Base-by-base conservation (phyloP, 2,329 filamentous ascomycete species). In the Metarhizium brunneum region DNA sequence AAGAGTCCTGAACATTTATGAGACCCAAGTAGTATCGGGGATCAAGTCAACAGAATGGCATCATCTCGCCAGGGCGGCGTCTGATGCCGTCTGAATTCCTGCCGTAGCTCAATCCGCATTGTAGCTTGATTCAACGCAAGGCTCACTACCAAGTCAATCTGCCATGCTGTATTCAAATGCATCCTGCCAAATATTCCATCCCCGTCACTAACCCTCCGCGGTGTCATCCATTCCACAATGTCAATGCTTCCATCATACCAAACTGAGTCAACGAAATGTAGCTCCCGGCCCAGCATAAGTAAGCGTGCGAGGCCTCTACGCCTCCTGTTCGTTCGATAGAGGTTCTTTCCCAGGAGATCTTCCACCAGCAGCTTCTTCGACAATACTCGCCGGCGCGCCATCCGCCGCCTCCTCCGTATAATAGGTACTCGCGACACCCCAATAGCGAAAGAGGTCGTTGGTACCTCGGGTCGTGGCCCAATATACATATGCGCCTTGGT, bases 381-480 rank as follows among this genome's bases (percentile, higher is more conserved):
- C 45, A 48, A 48, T 4, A 48, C 13, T 11, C 20, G 20, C 45
- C n/a, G 11, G 6, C 45, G 30, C 45, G 14, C 3, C 45, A 13
- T 14, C 45, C 25, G 25, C 20, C 20, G 8, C 45, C 25, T 30
- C 45, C 25, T 48, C 45, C 42, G 6, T 13, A 48, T 29, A 48
- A 4, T 48, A 29, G 8, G 8, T n/a, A 30, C 4, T 48, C 7
- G 20, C n/a, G 11, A 48, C 6, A 3, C 45, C 45, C 45, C 45
- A 48, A 30, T 48, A 16, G 25, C 45, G 45, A 30, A 48, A 18
- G 3, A 48, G 20, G 45, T 48, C 13, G 45, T 48, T 30, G 13
- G 45, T 14, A 16, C 45, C 50, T 13, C 20, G 7, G 25, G 43
- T 30, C 40, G 52, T 56, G 38, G 40, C 50, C 55, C 55, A 56